Evolutionary conservation across 169 alveolate species (phyloP).

Genomic region (Plasmodium billcollinsi): DNA sequence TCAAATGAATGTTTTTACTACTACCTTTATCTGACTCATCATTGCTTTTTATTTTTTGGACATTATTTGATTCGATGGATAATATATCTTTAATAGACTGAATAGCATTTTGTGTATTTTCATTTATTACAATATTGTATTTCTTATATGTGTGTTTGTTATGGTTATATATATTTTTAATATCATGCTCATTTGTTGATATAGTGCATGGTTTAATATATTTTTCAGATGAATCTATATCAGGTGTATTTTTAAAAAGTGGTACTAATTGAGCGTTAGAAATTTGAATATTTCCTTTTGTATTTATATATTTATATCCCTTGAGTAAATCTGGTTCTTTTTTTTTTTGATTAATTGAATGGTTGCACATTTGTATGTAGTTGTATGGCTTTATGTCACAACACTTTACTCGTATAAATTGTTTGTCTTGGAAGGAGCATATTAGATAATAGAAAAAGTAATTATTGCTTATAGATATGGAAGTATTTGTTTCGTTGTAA

Average conservation of each 20-base stretch:
- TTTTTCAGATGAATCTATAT: not conserved
- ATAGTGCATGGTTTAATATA: not conserved
- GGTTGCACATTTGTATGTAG: constrained; percentile 10
- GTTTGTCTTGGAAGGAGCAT: constrained; percentile 7
- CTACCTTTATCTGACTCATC: constrained; percentile 15
- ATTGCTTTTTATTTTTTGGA: not conserved
- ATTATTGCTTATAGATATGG: too few species aligned
- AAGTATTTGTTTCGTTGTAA: not conserved
- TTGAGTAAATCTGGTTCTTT: not conserved
- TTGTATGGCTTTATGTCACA: constrained; percentile 40
- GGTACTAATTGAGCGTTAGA: constrained; percentile 31
- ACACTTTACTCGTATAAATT: constrained; percentile 30
- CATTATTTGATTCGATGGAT: not conserved
- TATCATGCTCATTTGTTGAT: not conserved
- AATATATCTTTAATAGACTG: constrained; percentile 25
- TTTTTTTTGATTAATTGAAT: constrained; percentile 11
- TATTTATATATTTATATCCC: constrained; percentile 47
- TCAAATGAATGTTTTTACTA: constrained; percentile 1
- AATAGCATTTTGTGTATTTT: not conserved
- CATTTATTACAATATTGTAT: constrained; percentile 22
- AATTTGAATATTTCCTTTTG: constrained; percentile 34
- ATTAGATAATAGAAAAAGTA: constrained; percentile 6
- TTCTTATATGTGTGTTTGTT: not conserved
- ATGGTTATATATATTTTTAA: not conserved
- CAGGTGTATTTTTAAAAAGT: not conserved